Evolutionary conservation across 495 filamentous ascomycete genomes (phyloP).

Genomic region (Penicillium coffeae): DNA sequence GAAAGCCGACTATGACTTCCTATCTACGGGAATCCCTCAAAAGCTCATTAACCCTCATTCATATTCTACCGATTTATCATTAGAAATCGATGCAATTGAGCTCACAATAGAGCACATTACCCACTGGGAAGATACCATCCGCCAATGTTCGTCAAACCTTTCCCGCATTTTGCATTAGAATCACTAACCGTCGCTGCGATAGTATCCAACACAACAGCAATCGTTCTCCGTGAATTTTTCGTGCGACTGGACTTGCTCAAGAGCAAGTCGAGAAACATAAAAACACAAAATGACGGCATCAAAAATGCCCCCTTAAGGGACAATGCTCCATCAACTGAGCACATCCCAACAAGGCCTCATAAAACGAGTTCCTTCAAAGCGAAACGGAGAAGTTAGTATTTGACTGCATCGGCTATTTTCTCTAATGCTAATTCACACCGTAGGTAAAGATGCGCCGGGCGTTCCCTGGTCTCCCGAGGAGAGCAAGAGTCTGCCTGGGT

Average conservation of each 20-base stretch:
- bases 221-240: background rate
- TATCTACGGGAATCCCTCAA: constrained; percentile 1
- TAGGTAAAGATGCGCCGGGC: background rate
- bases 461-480: background rate
- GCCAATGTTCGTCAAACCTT: background rate
- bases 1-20: constrained; percentile 1
- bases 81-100: constrained; percentile 1
- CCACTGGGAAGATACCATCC: background rate
- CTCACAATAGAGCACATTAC: background rate
- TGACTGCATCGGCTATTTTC: background rate
- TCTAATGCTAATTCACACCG: background rate
- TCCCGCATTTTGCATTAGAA: background rate
- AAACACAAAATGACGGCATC: background rate
- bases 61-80: constrained; percentile 1
- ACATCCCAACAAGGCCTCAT: background rate
- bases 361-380: background rate
- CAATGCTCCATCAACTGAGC: background rate
- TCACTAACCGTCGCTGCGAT: background rate
- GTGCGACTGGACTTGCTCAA: background rate
- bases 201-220: background rate
- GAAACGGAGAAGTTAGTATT: background rate
- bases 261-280: background rate
- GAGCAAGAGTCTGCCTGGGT: background rate
- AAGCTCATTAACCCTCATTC: constrained; percentile 4
- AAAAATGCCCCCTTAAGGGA: background rate